Evolutionary conservation across 345 rosid genomes (phyloP), one percentile per base, ranked within the genome.

Genomic region (Eucalyptus rudis): DNA sequence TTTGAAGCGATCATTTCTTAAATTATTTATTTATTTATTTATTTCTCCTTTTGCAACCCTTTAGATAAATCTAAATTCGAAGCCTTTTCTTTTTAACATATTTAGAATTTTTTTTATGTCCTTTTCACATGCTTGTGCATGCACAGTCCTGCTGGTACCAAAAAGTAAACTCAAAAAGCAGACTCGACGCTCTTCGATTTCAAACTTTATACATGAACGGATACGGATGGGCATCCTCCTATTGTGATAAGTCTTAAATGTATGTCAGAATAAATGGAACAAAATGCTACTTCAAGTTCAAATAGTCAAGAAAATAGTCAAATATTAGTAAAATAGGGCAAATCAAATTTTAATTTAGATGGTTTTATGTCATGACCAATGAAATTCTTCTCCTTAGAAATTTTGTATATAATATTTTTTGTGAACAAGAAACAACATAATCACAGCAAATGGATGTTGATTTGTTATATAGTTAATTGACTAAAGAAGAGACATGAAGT

Each of bases 11-110:
- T 66, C 0, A 33, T 64, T n/a, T 64, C 8, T n/a, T 7, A n/a
- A n/a, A 40, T 0, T 2, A 16, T 16, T 14, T 14, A 1, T 33
- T 31, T 0, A 31, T 66, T 31, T 16, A 31, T 17, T 66, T 68
- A 33, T 17, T 68, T 68, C 80, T 68, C 13, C 0, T 4, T 33
- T 68, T 68, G 0, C 24, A 68, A 17, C 24, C 36, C 80, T 0
- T 33, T 33, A 14, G 80, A n/a, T 31, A 64, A 64, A 64, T 64
- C 20, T n/a, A 64, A 64, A 64, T n/a, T 64, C 71, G 17, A 64
- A 64, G 17, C 36, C 31, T n/a, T n/a, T n/a, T n/a, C 11, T 58
- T 62, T 62, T 64, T 14, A 31, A 7, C 71, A n/a, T 64, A 64
- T 29, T 40, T 40, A 5, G 43, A 40, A 40, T n/a, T n/a, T n/a